These are phyloP conservation scores for Laguncularia racemosa DNA, from an alignment of 345 rosid genomes.

Conservation along the genomic window DNA sequence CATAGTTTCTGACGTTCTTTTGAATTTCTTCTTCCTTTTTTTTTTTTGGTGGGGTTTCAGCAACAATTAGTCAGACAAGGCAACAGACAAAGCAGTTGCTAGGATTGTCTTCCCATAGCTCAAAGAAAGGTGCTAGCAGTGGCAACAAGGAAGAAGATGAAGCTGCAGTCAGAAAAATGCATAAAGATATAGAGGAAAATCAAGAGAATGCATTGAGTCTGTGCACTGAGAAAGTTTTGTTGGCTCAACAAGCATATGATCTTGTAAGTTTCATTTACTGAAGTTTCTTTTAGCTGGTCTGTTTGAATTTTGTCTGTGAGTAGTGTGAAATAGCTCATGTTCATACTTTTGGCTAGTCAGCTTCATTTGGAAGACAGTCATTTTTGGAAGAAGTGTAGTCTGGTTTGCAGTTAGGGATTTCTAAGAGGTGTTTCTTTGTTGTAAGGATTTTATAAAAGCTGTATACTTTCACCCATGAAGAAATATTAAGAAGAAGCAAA, in stretches of 20 bases:
- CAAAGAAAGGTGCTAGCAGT: too few species aligned
- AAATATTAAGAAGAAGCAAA: too few species aligned
- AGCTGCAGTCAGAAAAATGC: slow-evolving; percentile 48
- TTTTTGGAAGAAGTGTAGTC: too few species aligned
- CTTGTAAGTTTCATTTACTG: slow-evolving; percentile 44
- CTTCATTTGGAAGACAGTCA: too few species aligned
- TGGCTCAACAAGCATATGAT: slow-evolving; percentile 89
- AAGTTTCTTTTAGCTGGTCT: too few species aligned
- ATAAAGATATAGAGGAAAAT: slow-evolving; percentile 73
- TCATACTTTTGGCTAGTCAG: too few species aligned
- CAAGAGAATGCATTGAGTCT: slow-evolving; percentile 78
- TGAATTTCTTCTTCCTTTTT: too few species aligned
- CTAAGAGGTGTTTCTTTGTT: too few species aligned
- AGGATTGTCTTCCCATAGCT: slow-evolving; percentile 35
- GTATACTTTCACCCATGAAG: too few species aligned
- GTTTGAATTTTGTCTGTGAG: background rate
- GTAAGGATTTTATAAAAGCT: too few species aligned
- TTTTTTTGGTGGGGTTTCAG: slow-evolving; percentile 21
- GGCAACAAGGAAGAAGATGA: slow-evolving; percentile 47
- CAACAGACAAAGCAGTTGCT: slow-evolving; percentile 82
- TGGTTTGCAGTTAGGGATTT: too few species aligned
- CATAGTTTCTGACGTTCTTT: too few species aligned
- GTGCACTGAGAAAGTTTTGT: slow-evolving; percentile 86
- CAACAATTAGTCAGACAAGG: slow-evolving; percentile 84
- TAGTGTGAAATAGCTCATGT: background rate